Conservation (phyloP, 371 early-diverging fungal species). For the Mucor velutinosus region DNA sequence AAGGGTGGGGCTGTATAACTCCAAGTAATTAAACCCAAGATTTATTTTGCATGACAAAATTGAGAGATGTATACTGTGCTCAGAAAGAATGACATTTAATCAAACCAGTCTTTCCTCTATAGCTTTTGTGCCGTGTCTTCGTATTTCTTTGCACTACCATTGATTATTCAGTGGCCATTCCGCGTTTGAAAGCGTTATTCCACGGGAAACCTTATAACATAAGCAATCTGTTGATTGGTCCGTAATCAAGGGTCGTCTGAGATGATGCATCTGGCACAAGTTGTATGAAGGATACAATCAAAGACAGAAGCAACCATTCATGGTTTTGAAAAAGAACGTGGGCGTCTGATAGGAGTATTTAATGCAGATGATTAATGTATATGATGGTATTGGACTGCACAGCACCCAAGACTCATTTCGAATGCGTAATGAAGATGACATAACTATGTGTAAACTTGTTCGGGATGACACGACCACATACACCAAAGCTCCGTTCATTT, state of each 20-base stretch:
- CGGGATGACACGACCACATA: neutral
- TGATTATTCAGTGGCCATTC: neutral
- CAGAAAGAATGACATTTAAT: too few species aligned
- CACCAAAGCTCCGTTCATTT: too few species aligned
- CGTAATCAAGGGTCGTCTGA: neutral
- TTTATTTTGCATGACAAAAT: neutral
- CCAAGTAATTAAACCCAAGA: neutral
- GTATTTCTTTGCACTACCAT: neutral
- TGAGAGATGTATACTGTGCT: too few species aligned
- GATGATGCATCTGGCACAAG: neutral
- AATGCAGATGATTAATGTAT: too few species aligned
- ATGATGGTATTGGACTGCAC: too few species aligned
- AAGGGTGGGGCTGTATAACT: neutral
- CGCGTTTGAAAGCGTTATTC: neutral
- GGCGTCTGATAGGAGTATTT: too few species aligned
- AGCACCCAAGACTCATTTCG: neutral
- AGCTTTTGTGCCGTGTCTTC: neutral
- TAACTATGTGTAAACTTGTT: neutral
- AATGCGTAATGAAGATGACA: neutral
- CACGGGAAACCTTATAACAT: slow-evolving; percentile 1
- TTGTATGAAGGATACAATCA: neutral
- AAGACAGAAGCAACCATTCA: neutral
- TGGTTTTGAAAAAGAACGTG: too few species aligned
- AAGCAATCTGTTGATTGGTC: neutral
- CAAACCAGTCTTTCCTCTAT: too few species aligned